A percentile compares a stretch with the other conserved stretches of the same genome.
Conservation (phyloP, 1,139 yeast genomes). For the Suhomyces chickasaworum region DNA sequence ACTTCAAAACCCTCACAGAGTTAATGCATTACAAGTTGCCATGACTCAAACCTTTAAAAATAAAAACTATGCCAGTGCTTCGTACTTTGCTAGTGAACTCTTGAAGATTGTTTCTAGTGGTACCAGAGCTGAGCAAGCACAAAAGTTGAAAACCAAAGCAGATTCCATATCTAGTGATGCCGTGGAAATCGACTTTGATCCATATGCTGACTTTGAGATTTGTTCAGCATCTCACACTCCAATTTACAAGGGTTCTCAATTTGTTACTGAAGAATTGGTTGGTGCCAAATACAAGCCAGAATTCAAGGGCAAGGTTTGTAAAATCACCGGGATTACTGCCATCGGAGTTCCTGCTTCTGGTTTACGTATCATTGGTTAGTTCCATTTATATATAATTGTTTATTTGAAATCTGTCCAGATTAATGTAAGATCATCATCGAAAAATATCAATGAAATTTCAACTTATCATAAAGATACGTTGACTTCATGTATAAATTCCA, state of each 20-base stretch:
- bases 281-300: constrained; percentile 83
- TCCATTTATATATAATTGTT: constrained; percentile 4
- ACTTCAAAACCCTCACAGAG: constrained; percentile 78
- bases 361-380: constrained; percentile 53
- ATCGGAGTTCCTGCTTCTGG: constrained; percentile 98
- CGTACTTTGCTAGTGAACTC: constrained; percentile 85
- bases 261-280: constrained; percentile 79
- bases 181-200: constrained; percentile 88
- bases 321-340: constrained; percentile 71
- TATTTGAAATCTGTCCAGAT: neutral
- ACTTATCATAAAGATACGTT: too few relatives aligned
- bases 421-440: neutral
- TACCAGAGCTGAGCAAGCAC: constrained; percentile 86
- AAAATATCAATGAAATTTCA: too few relatives aligned
- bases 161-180: constrained; percentile 84
- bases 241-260: constrained; percentile 73
- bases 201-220: constrained; percentile 84
- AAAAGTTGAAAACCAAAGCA: constrained; percentile 75
- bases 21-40: constrained; percentile 91
- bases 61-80: constrained; percentile 86
- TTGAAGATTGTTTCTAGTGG: constrained; percentile 69
- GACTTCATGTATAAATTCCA: too few relatives aligned
- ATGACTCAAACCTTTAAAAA: constrained; percentile 88
- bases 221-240: constrained; percentile 90
- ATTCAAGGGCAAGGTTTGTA: constrained; percentile 78